Base-by-base conservation (phyloP, 208 protist species). In the Leishmania mexicana region DNA sequence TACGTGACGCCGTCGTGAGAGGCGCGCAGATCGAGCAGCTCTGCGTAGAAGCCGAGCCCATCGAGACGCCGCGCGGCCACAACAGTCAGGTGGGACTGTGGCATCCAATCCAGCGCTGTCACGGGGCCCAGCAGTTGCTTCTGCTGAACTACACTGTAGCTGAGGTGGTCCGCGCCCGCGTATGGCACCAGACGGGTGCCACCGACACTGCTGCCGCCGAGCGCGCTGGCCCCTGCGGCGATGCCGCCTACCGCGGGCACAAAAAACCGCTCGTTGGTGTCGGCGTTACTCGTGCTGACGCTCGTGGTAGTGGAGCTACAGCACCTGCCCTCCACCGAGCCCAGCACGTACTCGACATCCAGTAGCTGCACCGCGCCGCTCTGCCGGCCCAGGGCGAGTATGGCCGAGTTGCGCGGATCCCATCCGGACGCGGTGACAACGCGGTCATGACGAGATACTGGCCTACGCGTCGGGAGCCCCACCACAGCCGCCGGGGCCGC, bases 81-180 rank as follows among this genome's bases (percentile, higher is more conserved):
- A 19, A 94, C 91, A 7, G 84, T 88, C n/a, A 87, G 79, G 75
- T 92, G 88, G 7, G 85, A 89, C 80, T 84, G 80, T 38, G 93
- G 88, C 70, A 94, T 85, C 93, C 93, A 96, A 76, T 93, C 90
- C 42, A 96, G 60, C 31, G 87, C 89, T 53, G 91, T 91, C 80
- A 96, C 85, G 10, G 86, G 78, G 0, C 93, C 93, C 24, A 83
- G 75, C 79, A 94, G 80, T 47, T 60, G 65, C 11, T 84, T 81
- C 53, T 92, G 80, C 80, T 82, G 76, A 35, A 86, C 68, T 4
- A 84, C 81, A 76, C 71, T 86, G 78, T 76, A 85, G 76, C 77
- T 81, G 8, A 87, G 79, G 57, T 80, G 83, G n/a, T 83, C 67
- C 5, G 62, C 72, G 19, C 81, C 73, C 38, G 54, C 57, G 77